These are phyloP conservation scores for Spinacia oleracea DNA, from an alignment of 179 eudicot genomes.

Conservation along the genomic window DNA sequence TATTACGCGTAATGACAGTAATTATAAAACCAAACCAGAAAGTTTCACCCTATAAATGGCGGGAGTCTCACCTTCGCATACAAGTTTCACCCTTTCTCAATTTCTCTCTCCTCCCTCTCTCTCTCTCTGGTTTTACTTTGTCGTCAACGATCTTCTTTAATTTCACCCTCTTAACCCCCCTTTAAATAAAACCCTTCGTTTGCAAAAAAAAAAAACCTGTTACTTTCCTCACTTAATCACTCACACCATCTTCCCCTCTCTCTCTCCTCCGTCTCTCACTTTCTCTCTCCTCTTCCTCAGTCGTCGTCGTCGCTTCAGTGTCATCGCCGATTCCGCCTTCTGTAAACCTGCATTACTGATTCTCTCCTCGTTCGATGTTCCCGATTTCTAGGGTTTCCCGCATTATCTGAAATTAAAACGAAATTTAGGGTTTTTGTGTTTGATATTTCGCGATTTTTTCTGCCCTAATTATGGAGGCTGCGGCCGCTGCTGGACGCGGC, in stretches of 20 bases:
- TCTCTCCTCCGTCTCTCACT: slow-evolving; percentile 7
- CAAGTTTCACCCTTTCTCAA: neutral
- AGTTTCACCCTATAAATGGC: slow-evolving; percentile 35
- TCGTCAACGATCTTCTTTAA: slow-evolving; percentile 34
- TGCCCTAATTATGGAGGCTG: slow-evolving; percentile 58
- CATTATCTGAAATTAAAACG: slow-evolving; percentile 6
- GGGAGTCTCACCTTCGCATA: slow-evolving; percentile 26
- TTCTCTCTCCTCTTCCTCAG: slow-evolving; percentile 9
- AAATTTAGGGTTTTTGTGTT: slow-evolving; percentile 37
- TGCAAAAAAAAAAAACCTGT: slow-evolving; percentile 19
- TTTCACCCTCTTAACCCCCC: slow-evolving; percentile 21
- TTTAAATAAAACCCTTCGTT: slow-evolving; percentile 26
- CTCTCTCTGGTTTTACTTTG: slow-evolving; percentile 7
- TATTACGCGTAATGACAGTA: neutral
- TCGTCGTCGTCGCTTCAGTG: neutral
- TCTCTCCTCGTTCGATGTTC: slow-evolving; percentile 11
- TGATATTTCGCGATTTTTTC: neutral
- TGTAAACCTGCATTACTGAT: slow-evolving; percentile 20
- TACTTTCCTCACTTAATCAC: neutral
- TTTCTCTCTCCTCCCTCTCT: neutral
- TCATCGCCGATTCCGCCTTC: neutral
- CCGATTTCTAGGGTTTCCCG: slow-evolving; percentile 35
- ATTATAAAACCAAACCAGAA: neutral
- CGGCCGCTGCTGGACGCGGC: slow-evolving; percentile 59
- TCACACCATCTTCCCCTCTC: neutral